A percentile compares a stretch with the other conserved stretches of the same genome.
phyloP scores from a whole-genome alignment of 2,329 filamentous ascomycete genomes.

The Emericellopsis atlantica region DNA sequence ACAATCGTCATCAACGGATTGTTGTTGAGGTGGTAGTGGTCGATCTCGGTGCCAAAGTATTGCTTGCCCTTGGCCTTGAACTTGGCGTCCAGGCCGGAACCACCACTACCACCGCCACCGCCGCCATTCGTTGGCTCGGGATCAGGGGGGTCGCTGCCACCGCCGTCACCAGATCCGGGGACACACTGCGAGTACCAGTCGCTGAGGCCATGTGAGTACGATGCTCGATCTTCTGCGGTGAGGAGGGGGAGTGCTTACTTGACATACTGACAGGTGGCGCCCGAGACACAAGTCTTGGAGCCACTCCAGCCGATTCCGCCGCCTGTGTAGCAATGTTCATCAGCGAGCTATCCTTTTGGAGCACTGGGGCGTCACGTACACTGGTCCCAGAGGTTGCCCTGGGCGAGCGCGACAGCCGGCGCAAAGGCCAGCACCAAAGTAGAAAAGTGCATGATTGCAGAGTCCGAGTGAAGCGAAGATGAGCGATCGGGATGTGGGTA shows the following conservation, averaged over 20 bases:
- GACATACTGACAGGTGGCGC: slow-evolving; percentile 4
- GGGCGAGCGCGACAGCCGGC: slow-evolving; percentile 6
- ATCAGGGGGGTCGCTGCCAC: background rate
- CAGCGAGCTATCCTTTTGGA: background rate
- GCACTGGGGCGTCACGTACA: slow-evolving; percentile 3
- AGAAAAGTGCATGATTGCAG: slow-evolving; percentile 5
- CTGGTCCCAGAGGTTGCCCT: slow-evolving; percentile 7
- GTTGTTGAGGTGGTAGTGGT: slow-evolving; percentile 36
- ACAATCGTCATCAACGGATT: slow-evolving; percentile 43
- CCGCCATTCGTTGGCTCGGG: background rate
- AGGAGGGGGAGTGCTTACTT: slow-evolving; percentile 4
- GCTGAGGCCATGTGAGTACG: slow-evolving; percentile 1
- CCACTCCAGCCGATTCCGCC: slow-evolving; percentile 6
- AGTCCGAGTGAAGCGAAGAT: background rate
- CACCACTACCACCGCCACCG: slow-evolving; percentile 15
- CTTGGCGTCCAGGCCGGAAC: slow-evolving; percentile 36
- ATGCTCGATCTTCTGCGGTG: background rate
- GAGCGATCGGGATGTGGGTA: background rate
- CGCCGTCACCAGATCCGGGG: slow-evolving; percentile 2
- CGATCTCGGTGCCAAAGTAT: slow-evolving; percentile 47
- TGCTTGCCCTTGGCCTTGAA: slow-evolving; percentile 37
- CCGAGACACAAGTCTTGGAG: slow-evolving; percentile 6
- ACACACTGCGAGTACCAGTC: slow-evolving; percentile 9
- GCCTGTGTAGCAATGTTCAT: slow-evolving; percentile 2
- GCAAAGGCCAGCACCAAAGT: slow-evolving; percentile 5